Conservation (phyloP, 2,329 filamentous ascomycete species). For the Diaporthe citriasiana region DNA sequence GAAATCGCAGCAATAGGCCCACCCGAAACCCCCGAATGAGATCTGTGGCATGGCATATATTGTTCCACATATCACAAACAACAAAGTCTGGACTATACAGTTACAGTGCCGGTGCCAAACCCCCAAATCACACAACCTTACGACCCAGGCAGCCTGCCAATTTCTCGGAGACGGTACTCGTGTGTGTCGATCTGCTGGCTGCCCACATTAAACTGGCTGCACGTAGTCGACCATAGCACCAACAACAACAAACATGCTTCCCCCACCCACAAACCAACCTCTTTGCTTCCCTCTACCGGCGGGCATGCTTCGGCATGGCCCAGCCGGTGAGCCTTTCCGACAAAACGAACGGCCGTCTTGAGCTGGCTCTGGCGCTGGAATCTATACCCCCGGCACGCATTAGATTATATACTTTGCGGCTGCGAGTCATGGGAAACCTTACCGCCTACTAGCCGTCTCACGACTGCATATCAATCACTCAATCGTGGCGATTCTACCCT, state of each 20-base stretch:
- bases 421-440: constrained; percentile 36
- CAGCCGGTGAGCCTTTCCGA: constrained; percentile 16
- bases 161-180: neutral
- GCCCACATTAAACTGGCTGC: neutral
- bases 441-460: constrained; percentile 36
- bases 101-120: neutral
- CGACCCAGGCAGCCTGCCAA: neutral
- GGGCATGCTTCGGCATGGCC: constrained; percentile 32
- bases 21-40: constrained; percentile 32
- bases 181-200: neutral
- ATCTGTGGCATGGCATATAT: constrained; percentile 25
- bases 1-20: constrained; percentile 34
- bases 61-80: constrained; percentile 26
- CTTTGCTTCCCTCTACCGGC: neutral
- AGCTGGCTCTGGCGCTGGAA: constrained; percentile 6
- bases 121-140: neutral
- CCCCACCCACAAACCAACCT: neutral
- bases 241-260: neutral
- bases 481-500: constrained; percentile 30
- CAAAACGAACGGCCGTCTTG: neutral
- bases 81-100: neutral
- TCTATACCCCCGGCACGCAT: neutral
- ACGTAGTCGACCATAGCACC: neutral
- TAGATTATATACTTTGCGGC: constrained; percentile 20
- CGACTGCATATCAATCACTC: constrained; percentile 37